Base-by-base conservation (phyloP, 2,329 filamentous ascomycete species). In the Phialophora chinensis region DNA sequence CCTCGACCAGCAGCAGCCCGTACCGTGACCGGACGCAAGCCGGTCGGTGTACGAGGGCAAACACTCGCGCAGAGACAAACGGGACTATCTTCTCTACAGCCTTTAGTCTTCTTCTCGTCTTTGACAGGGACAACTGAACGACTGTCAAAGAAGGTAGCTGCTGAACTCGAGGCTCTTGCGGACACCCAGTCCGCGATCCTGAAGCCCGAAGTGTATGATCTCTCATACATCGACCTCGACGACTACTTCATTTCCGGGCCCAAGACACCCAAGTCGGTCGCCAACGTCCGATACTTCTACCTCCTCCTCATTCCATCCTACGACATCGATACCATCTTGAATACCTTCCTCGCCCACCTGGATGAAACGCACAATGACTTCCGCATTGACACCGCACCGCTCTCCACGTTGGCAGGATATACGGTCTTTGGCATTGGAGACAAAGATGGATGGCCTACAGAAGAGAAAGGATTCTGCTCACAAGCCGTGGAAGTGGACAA, bases 311-410 rank as follows among this genome's bases (percentile, higher is more conserved):
- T 97, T 3, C 95, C 94, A 0, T 93, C 91, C 69, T 98, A 97
- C 82, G 96, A 98, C 75, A 97, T 97, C 74, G 94, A 97, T 74
- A 94, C 91, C 7, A 91, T 96, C 71, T 87, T 97, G 72, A 91
- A 93, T 74, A 94, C 88, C 17, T 93, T 98, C 76, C 82, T 98
- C 27, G 88, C 92, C 70, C 92, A 97, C 76, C 81, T 99, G 5
- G 85, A 91, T 75, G 94, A 99, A 77, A 98, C 93, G 0, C 94
- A 98, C 76, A 88, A 98, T 79, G 95, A 99, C 78, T 98, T 98
- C 82, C 88, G 94, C 65, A 96, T 99, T 71, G 93, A 98, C 73
- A 97, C 93, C 0, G 90, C 91, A 0, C 90, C 95, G 0, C 79
- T 99, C 55, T 88, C 90, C 0, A 81, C 84, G 1, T 79, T 98